phyloP scores from a whole-genome alignment of 2,329 filamentous ascomycete species.

The Hawksworthiomyces lignivorus region DNA sequence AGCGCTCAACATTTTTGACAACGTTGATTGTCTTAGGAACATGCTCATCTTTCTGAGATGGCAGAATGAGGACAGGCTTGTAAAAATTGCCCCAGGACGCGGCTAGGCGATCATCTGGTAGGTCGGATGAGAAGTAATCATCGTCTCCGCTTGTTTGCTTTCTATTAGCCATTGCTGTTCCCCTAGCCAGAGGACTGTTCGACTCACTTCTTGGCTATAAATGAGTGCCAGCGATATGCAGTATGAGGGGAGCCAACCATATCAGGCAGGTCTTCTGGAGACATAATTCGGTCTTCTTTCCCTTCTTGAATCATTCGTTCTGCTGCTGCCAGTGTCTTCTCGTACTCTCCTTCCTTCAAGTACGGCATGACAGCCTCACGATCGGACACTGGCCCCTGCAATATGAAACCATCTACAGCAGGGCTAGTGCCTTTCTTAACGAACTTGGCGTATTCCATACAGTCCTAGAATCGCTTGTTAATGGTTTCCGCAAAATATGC shows the following conservation, averaged over 20 bases:
- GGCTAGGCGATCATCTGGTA: constrained; percentile 48
- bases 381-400: constrained; percentile 76
- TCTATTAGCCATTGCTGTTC: too few species aligned
- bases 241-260: constrained; percentile 39
- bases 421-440: constrained; percentile 37
- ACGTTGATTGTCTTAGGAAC: constrained; percentile 54
- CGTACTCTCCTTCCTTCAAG: constrained; percentile 34
- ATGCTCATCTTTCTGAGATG: constrained; percentile 59
- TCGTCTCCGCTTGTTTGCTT: constrained; percentile 59
- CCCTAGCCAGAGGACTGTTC: too few species aligned
- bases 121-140: constrained; percentile 79
- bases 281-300: constrained; percentile 47
- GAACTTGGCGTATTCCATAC: constrained; percentile 45
- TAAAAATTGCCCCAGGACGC: constrained; percentile 59
- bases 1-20: constrained; percentile 47
- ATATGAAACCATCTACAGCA: constrained; percentile 61
- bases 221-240: constrained; percentile 44
- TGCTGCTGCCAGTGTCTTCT: constrained; percentile 40
- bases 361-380: constrained; percentile 52
- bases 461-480: too few species aligned
- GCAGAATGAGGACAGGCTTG: constrained; percentile 55
- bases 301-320: constrained; percentile 48
- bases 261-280: constrained; percentile 33
- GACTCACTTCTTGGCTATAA: constrained; percentile 42
- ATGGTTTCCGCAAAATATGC: too few species aligned